Percentiles rank a stretch among this genome's conserved stretches.
phyloP scores from a whole-genome alignment of 192 early-diverging fungal genomes.

The Backusella westeae region DNA sequence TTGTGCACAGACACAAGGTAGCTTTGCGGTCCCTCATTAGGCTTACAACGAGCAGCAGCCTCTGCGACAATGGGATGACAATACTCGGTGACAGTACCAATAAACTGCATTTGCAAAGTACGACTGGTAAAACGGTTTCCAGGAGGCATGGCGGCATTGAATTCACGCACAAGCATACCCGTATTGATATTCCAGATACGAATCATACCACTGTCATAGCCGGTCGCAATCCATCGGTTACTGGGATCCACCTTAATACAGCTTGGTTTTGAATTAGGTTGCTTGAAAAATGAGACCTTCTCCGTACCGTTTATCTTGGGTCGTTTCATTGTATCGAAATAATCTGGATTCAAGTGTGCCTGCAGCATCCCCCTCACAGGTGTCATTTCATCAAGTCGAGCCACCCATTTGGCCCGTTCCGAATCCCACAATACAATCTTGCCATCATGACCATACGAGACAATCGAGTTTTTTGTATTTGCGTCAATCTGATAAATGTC shows the following conservation, averaged over 20 bases:
- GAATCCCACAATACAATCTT: slow-evolving; percentile 32
- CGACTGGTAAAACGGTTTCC: background rate
- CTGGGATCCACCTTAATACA: slow-evolving; percentile 26
- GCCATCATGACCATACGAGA: slow-evolving; percentile 31
- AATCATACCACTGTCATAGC: slow-evolving; percentile 24
- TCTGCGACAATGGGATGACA: slow-evolving; percentile 28
- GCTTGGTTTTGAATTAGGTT: background rate
- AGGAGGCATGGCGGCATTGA: background rate
- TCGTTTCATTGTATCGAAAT: background rate
- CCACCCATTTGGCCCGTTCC: slow-evolving; percentile 22
- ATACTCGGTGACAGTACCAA: slow-evolving; percentile 21
- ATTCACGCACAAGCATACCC: slow-evolving; percentile 10
- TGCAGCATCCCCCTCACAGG: background rate
- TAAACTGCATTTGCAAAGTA: slow-evolving; percentile 20
- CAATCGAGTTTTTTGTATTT: slow-evolving; percentile 23
- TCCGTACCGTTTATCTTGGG: background rate
- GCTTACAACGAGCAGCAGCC: slow-evolving; percentile 9
- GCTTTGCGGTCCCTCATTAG: background rate
- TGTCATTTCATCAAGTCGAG: slow-evolving; percentile 25
- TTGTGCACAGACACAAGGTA: slow-evolving; percentile 25
- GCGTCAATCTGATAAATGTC: slow-evolving; percentile 24
- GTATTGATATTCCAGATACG: slow-evolving; percentile 27
- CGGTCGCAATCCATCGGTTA: slow-evolving; percentile 31
- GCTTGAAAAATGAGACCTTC: background rate
- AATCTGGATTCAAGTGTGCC: background rate